Evolutionary conservation across 257 asterid species (phyloP).

Genomic region (Agastache rugosa): DNA sequence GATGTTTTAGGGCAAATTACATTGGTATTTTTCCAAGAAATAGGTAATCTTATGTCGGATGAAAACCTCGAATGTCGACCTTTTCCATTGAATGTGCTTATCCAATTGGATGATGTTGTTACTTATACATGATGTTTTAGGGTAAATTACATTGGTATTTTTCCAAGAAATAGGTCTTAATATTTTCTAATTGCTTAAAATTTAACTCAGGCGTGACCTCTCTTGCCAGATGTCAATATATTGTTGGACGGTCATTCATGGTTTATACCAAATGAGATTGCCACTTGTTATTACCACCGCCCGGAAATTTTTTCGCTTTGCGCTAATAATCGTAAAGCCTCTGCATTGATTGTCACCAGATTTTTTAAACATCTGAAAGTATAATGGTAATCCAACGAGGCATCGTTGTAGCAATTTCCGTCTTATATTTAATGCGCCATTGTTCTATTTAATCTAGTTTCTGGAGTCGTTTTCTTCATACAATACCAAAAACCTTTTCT

Average conservation of each 20-base stretch:
- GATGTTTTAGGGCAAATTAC: background rate
- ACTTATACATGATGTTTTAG: background rate
- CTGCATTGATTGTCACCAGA: slow-evolving; percentile 42
- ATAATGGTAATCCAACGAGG: slow-evolving; percentile 44
- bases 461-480: slow-evolving; percentile 9
- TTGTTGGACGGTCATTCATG: slow-evolving; percentile 7
- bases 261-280: slow-evolving; percentile 18
- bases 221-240: slow-evolving; percentile 28
- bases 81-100: background rate
- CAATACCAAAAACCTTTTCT: background rate
- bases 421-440: slow-evolving; percentile 33
- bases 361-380: slow-evolving; percentile 34
- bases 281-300: slow-evolving; percentile 35
- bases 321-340: slow-evolving; percentile 14
- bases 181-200: slow-evolving; percentile 2
- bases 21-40: background rate
- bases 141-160: background rate
- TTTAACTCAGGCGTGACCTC: background rate
- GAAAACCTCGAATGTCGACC: background rate
- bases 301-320: slow-evolving; percentile 1
- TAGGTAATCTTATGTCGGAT: background rate
- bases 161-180: background rate
- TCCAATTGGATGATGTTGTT: background rate
- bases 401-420: slow-evolving; percentile 27
- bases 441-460: slow-evolving; percentile 36